Percentiles rank a stretch among this genome's conserved stretches.
These are phyloP conservation scores for Geotrichum cucujoidarum DNA, from an alignment of 1,139 yeast species.

Conservation along the genomic window DNA sequence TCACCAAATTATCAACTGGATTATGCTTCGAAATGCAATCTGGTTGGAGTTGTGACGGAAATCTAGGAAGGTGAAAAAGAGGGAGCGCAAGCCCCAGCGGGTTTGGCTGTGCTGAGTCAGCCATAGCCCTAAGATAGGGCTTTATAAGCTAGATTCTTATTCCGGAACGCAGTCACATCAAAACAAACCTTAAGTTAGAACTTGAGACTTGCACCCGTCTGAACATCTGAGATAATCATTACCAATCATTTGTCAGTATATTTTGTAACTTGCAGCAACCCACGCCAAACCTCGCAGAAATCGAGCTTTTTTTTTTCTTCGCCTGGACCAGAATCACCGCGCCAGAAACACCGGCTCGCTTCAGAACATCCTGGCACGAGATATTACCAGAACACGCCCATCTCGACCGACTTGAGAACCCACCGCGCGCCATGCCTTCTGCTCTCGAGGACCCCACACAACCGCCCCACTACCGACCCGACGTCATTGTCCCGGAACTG, in stretches of 20 bases:
- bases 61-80: not conserved
- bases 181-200: not conserved
- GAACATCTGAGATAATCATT: not conserved
- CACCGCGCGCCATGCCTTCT: conserved; percentile 32
- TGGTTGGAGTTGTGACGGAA: not conserved
- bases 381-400: conserved; percentile 5
- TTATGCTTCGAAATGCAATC: not conserved
- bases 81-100: not conserved
- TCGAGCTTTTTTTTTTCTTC: not conserved
- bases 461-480: conserved; percentile 42
- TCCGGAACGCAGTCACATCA: not conserved
- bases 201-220: not conserved
- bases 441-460: conserved; percentile 43
- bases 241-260: not conserved
- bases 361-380: conserved; percentile 13
- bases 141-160: not conserved
- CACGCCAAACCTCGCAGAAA: not conserved
- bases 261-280: not conserved
- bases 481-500: conserved; percentile 32
- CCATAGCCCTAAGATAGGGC: not conserved
- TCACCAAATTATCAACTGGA: not conserved
- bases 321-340: conserved; percentile 7
- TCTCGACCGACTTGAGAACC: not conserved
- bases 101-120: not conserved
- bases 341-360: not conserved